phyloP scores from a whole-genome alignment of 2,329 filamentous ascomycete species.

The Trichoderma polysporum region DNA sequence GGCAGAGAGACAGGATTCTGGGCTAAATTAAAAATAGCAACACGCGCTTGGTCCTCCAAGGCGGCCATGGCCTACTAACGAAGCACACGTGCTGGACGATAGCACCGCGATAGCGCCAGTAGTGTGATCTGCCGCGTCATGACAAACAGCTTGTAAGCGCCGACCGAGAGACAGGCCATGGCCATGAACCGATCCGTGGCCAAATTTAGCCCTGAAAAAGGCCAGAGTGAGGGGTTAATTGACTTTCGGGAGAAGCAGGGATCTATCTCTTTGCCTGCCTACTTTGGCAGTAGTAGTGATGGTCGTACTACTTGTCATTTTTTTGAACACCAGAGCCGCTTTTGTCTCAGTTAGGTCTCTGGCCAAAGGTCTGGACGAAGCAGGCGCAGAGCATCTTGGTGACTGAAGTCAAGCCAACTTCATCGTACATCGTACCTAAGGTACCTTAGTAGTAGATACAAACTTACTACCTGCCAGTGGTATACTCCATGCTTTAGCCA shows the following conservation, averaged over 20 bases:
- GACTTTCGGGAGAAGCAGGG: neutral
- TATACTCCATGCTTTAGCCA: no score
- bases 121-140: conserved; percentile 20
- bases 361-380: neutral
- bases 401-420: neutral
- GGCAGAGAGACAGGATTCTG: conserved; percentile 22
- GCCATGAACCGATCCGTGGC: conserved; percentile 1
- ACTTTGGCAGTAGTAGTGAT: neutral
- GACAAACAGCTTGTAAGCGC: conserved; percentile 24
- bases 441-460: neutral
- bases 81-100: conserved; percentile 26
- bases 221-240: conserved; percentile 23
- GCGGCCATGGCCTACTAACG: conserved; percentile 23
- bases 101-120: conserved; percentile 28
- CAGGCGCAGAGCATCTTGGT: neutral
- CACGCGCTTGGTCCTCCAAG: neutral
- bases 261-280: neutral
- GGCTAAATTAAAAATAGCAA: conserved; percentile 41
- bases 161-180: neutral
- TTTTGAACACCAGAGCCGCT: neutral
- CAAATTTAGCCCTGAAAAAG: conserved; percentile 25
- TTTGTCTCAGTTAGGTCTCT: neutral
- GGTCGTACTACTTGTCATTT: neutral
- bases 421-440: neutral
- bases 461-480: neutral